Percentiles rank a stretch among this genome's conserved stretches.
phyloP scores from a whole-genome alignment of 257 asterid species.

The Gynochthodes officinalis region DNA sequence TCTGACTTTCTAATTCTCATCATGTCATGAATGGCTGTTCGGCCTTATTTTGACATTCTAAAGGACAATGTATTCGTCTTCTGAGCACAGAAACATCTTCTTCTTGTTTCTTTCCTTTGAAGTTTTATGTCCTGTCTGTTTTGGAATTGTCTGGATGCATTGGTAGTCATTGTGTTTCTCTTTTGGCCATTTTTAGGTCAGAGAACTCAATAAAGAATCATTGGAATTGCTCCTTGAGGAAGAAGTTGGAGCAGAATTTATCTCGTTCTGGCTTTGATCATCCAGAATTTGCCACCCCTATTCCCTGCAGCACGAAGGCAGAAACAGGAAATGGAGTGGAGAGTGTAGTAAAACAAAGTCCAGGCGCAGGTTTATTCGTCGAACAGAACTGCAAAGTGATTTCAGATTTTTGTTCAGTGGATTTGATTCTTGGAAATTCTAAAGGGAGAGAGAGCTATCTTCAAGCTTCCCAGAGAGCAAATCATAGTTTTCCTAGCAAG shows the following conservation, averaged over 20 bases:
- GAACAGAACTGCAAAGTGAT: slow-evolving; percentile 5
- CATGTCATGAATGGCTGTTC: not conserved
- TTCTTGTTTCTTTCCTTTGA: too few relatives aligned
- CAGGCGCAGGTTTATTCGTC: not conserved
- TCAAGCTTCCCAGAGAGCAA: slow-evolving; percentile 3
- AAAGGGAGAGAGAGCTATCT: not conserved
- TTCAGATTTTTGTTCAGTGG: slow-evolving; percentile 7
- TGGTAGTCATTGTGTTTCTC: not conserved
- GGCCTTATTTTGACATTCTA: not conserved
- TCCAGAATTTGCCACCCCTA: slow-evolving; percentile 12
- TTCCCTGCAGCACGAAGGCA: not conserved
- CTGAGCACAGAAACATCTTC: not conserved
- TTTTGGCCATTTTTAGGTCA: slow-evolving; percentile 31
- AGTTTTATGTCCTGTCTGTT: not conserved
- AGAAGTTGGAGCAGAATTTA: slow-evolving; percentile 21
- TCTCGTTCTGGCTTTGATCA: not conserved
- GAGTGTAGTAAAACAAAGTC: slow-evolving; percentile 6
- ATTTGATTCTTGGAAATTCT: slow-evolving; percentile 19
- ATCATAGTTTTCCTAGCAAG: not conserved
- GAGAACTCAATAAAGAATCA: slow-evolving; percentile 59
- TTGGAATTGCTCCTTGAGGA: slow-evolving; percentile 59
- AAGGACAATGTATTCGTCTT: not conserved
- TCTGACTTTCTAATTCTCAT: not conserved
- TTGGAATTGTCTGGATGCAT: not conserved
- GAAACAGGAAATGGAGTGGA: not conserved